A percentile compares a stretch with the other conserved stretches of the same genome.
Evolutionary conservation across 2,329 filamentous ascomycete species (phyloP).

Genomic region (Calonectria montana): DNA sequence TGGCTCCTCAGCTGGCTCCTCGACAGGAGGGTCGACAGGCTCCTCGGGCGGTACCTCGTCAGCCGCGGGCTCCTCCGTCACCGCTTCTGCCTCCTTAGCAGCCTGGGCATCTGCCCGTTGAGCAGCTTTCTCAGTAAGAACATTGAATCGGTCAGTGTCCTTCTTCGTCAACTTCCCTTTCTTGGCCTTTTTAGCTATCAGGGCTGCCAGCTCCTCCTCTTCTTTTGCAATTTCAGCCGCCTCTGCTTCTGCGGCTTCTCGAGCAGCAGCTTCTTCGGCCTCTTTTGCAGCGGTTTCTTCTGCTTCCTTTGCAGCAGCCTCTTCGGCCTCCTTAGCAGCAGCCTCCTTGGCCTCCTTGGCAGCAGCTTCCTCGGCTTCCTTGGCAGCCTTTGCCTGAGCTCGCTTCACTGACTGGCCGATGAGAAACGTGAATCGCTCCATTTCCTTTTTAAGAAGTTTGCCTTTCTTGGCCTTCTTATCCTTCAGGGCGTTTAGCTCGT

Average conservation of each 20-base stretch:
- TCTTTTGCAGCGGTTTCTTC: constrained; percentile 42
- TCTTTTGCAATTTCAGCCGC: constrained; percentile 46
- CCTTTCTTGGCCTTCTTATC: constrained; percentile 50
- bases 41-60: constrained; percentile 10
- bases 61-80: constrained; percentile 3
- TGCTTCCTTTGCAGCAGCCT: constrained; percentile 29
- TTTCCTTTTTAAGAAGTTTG: constrained; percentile 37
- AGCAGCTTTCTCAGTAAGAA: constrained; percentile 18
- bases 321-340: constrained; percentile 22
- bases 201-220: constrained; percentile 53
- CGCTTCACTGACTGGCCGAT: constrained; percentile 36
- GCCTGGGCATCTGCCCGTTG: constrained; percentile 21
- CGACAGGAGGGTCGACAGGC: constrained; percentile 10
- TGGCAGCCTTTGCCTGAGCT: constrained; percentile 35
- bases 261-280: constrained; percentile 23
- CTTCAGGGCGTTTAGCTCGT: constrained; percentile 34
- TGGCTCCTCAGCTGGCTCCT: constrained; percentile 11
- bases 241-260: constrained; percentile 26
- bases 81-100: constrained; percentile 23
- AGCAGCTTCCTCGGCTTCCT: constrained; percentile 34
- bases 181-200: constrained; percentile 49
- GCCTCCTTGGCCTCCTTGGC: constrained; percentile 22
- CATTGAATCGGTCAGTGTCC: constrained; percentile 18
- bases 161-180: constrained; percentile 35
- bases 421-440: constrained; percentile 33